These are phyloP conservation scores for Xerophyta viscosa DNA, from an alignment of 106 monocot genomes.

Conservation along the genomic window DNA sequence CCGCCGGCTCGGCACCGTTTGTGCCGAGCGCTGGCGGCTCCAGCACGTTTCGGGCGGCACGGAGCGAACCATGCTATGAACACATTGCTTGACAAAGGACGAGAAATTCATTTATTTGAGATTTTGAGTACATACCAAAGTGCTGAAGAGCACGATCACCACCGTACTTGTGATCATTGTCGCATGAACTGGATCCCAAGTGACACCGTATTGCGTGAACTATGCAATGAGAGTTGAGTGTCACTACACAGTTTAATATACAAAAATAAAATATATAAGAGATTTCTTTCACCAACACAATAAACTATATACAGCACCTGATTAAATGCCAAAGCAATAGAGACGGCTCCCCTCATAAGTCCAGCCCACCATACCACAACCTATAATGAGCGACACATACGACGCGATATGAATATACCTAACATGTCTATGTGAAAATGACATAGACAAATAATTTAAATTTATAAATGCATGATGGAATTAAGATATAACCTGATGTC, in stretches of 20 bases:
- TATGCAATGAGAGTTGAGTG: slow-evolving; percentile 5
- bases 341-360: slow-evolving; percentile 98
- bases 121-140: slow-evolving; percentile 35
- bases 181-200: slow-evolving; percentile 66
- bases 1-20: too few species aligned
- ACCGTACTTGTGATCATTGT: slow-evolving; percentile 88
- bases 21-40: too few species aligned
- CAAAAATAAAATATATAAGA: too few species aligned
- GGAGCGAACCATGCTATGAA: too few species aligned
- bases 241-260: too few species aligned
- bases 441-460: slow-evolving; percentile 8
- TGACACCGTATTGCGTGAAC: slow-evolving; percentile 73
- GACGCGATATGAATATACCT: too few species aligned
- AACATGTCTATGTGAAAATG: too few species aligned
- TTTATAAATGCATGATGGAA: background rate
- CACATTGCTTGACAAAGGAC: too few species aligned
- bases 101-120: background rate
- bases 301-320: too few species aligned
- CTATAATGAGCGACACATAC: too few species aligned
- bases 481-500: slow-evolving; percentile 63
- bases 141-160: slow-evolving; percentile 79
- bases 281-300: too few species aligned
- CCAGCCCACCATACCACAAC: slow-evolving; percentile 99
- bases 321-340: slow-evolving; percentile 98
- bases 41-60: too few species aligned